Evolutionary conservation across 2,329 filamentous ascomycete species (phyloP).

Genomic region (Colletotrichum viniferum): DNA sequence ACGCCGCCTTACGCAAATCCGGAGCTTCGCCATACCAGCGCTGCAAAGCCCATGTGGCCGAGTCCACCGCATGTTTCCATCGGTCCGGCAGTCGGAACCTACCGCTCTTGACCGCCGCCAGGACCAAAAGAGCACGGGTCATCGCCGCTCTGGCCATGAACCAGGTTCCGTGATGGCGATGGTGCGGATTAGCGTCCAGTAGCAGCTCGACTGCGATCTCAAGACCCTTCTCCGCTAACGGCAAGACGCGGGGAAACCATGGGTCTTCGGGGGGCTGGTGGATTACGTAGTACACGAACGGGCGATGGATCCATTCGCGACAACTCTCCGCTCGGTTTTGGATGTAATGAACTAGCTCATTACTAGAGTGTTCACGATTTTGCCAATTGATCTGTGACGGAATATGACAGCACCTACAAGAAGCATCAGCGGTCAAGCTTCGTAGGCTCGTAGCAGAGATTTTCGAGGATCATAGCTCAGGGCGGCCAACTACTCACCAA

Average conservation of each 20-base stretch:
- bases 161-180: slow-evolving; percentile 37
- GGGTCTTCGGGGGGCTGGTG: slow-evolving; percentile 22
- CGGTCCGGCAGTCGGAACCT: slow-evolving; percentile 19
- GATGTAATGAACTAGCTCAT: slow-evolving; percentile 26
- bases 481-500: slow-evolving; percentile 19
- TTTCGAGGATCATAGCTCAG: not conserved
- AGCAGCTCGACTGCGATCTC: slow-evolving; percentile 25
- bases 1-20: slow-evolving; percentile 17
- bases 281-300: slow-evolving; percentile 33
- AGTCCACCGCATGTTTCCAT: slow-evolving; percentile 25
- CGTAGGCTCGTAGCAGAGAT: not conserved
- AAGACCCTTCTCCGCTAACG: slow-evolving; percentile 25
- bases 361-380: slow-evolving; percentile 8
- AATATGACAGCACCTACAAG: slow-evolving; percentile 18
- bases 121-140: slow-evolving; percentile 26
- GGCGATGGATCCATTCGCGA: slow-evolving; percentile 32
- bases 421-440: not conserved
- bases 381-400: slow-evolving; percentile 21
- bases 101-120: slow-evolving; percentile 27
- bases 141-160: slow-evolving; percentile 25
- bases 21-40: slow-evolving; percentile 27
- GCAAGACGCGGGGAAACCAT: slow-evolving; percentile 14
- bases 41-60: slow-evolving; percentile 20
- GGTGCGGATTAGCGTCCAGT: slow-evolving; percentile 25
- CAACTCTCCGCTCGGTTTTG: slow-evolving; percentile 25